Conservation (phyloP, 73 alveolate genomes). For the Paramecium tetraurelia region DNA sequence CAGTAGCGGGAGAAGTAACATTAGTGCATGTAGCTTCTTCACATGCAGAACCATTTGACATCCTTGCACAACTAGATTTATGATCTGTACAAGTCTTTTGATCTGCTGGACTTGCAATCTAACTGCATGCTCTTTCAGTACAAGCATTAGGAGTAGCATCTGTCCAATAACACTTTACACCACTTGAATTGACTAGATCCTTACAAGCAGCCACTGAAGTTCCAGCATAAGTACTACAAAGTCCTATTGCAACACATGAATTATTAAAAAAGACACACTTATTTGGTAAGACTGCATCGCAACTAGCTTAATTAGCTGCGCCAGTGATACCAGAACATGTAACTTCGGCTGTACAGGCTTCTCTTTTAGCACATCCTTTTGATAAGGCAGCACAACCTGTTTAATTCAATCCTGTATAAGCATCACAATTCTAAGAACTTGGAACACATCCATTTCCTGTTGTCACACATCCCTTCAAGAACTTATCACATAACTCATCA, state of each 20-base stretch:
- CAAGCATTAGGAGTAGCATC: not conserved
- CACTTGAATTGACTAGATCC: not conserved
- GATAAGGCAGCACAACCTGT: not conserved
- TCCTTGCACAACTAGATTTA: not conserved
- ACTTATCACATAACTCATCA: not conserved
- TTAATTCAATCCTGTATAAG: not conserved
- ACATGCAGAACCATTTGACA: not conserved
- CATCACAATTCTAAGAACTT: not conserved
- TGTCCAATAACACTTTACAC: not conserved
- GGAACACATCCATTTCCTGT: conserved; percentile 30
- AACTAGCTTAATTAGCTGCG: not conserved
- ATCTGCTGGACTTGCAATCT: not conserved
- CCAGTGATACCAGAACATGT: not conserved
- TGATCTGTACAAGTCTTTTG: not conserved
- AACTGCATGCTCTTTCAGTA: not conserved
- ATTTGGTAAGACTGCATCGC: not conserved
- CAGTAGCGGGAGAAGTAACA: not conserved
- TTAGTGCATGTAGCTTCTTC: not conserved
- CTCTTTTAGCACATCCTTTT: not conserved
- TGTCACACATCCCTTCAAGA: not conserved
- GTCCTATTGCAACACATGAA: not conserved
- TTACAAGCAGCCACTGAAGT: not conserved
- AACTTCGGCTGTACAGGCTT: not conserved
- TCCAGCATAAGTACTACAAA: not conserved
- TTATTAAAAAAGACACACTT: not conserved